Conservation (phyloP, 257 asterid genomes). For the Handroanthus guayacan region DNA sequence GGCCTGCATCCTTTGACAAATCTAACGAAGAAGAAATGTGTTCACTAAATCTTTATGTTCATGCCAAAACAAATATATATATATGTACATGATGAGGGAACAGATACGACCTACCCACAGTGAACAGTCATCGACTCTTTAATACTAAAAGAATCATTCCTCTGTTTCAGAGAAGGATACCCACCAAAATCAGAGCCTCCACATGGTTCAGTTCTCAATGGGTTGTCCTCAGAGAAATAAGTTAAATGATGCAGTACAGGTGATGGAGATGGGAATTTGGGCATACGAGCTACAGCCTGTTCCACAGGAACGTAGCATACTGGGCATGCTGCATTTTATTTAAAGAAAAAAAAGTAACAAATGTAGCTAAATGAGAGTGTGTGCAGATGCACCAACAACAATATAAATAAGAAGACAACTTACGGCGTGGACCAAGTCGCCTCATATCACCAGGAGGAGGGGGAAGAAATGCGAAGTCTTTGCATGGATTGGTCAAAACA, state of each 20-base stretch:
- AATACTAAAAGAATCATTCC: conserved; percentile 74
- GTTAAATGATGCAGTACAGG: conserved; percentile 74
- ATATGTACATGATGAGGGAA: neutral
- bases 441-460: conserved; percentile 80
- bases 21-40: conserved; percentile 50
- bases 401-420: conserved; percentile 46
- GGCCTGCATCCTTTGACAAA: conserved; percentile 91
- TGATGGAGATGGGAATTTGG: conserved; percentile 70
- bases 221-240: conserved; percentile 68
- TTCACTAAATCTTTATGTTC: conserved; percentile 23
- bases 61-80: neutral
- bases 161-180: conserved; percentile 81
- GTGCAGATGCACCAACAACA: neutral
- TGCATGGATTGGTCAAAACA: conserved; percentile 62
- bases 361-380: too few species aligned
- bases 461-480: conserved; percentile 77
- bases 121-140: conserved; percentile 87
- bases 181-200: conserved; percentile 99
- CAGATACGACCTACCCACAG: conserved; percentile 80
- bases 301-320: conserved; percentile 89
- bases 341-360: neutral
- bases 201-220: conserved; percentile 60
- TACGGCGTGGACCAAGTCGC: conserved; percentile 96
- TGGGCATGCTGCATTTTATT: conserved; percentile 70
- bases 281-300: conserved; percentile 84